Evolutionary conservation across 768 basidiomycete species (phyloP).

Genomic region (Phaffia australis): DNA sequence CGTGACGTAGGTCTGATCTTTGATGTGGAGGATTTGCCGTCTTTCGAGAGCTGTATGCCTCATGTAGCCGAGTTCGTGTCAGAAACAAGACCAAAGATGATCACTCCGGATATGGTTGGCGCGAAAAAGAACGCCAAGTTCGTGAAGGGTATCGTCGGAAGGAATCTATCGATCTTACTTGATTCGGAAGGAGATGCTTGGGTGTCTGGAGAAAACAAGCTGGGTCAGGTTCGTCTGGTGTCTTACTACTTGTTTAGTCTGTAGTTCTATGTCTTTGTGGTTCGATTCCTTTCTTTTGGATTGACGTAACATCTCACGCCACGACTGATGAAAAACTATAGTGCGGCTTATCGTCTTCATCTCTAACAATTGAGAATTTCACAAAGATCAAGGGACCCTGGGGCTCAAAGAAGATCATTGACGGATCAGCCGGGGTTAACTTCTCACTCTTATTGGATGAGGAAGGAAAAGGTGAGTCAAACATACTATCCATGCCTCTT

Average conservation of each 20-base stretch:
- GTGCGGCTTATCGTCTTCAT: constrained; percentile 1
- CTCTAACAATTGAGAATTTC: constrained; percentile 21
- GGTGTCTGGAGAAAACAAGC: constrained; percentile 15
- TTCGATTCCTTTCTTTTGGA: background rate
- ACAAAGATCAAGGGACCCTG: constrained; percentile 33
- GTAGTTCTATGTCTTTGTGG: background rate
- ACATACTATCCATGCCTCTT: no score
- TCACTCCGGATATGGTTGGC: background rate
- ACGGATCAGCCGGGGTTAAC: constrained; percentile 55
- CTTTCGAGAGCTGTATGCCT: no score
- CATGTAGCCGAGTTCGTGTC: background rate
- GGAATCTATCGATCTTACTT: constrained; percentile 11
- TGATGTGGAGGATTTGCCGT: no score
- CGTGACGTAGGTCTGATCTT: background rate
- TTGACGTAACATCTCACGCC: background rate
- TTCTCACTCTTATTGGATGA: constrained; percentile 76
- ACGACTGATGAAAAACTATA: background rate
- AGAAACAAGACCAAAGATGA: background rate
- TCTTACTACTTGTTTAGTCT: background rate
- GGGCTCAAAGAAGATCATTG: constrained; percentile 31
- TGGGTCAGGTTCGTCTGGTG: constrained; percentile 12
- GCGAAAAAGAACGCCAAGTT: background rate
- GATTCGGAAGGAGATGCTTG: constrained; percentile 4
- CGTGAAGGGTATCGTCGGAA: constrained; percentile 1
- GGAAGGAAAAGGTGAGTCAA: constrained; percentile 48